A percentile compares a stretch with the other conserved stretches of the same genome.
Conservation (phyloP, 768 basidiomycete genomes). For the Phylloporus sp. region DNA sequence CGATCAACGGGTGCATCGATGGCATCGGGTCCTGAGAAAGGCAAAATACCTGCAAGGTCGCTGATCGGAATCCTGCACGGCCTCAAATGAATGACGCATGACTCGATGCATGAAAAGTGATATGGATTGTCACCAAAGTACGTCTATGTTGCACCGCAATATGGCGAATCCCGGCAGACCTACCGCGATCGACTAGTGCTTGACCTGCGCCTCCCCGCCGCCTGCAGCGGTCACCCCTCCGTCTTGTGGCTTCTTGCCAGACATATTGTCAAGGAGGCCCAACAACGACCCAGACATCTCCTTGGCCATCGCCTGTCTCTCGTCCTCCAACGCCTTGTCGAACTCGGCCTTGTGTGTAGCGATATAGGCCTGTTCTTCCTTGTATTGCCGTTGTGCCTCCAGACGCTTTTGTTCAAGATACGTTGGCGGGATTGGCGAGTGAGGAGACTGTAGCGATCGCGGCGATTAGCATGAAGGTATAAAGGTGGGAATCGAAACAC, state of each 20-base stretch:
- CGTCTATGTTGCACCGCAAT: constrained; percentile 2
- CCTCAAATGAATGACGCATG: not conserved
- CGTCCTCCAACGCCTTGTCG: constrained; percentile 47
- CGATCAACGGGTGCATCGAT: not conserved
- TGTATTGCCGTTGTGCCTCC: constrained; percentile 48
- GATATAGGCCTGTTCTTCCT: constrained; percentile 50
- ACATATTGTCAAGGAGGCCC: constrained; percentile 23
- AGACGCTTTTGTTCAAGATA: constrained; percentile 49
- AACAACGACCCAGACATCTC: constrained; percentile 45
- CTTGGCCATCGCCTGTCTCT: constrained; percentile 42
- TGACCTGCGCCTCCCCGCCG: constrained; percentile 10
- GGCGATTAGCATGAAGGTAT: not conserved
- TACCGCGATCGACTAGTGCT: not conserved
- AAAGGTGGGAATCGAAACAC: not conserved
- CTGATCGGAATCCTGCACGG: not conserved
- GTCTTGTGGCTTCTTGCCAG: constrained; percentile 20
- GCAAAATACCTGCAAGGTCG: too few species aligned
- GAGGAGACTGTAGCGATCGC: constrained; percentile 10
- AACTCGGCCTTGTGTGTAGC: constrained; percentile 46
- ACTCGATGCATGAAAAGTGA: too few species aligned
- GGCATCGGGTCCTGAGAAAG: too few species aligned
- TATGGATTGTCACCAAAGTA: constrained; percentile 5
- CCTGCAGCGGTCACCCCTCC: constrained; percentile 3
- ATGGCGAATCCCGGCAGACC: not conserved
- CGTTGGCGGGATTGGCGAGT: constrained; percentile 39